A percentile compares a stretch with the other conserved stretches of the same genome.
These are phyloP conservation scores for Astragalus membranaceus DNA, from an alignment of 306 rosid genomes.

Conservation along the genomic window DNA sequence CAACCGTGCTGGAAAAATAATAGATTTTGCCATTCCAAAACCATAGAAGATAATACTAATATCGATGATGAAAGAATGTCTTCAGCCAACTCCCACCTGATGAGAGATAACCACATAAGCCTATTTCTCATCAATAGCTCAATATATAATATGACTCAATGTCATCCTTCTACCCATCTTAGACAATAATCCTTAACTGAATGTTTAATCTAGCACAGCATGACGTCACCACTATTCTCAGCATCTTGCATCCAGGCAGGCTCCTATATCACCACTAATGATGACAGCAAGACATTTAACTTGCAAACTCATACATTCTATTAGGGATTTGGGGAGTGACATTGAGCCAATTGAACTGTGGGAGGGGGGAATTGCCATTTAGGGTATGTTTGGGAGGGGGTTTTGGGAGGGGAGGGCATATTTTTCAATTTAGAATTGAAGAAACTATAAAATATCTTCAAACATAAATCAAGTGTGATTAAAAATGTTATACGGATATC, in stretches of 20 bases:
- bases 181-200: neutral
- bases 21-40: neutral
- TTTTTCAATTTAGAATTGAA: no score
- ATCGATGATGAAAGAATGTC: neutral
- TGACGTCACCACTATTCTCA: neutral
- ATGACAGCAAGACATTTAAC: neutral
- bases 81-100: constrained; percentile 16
- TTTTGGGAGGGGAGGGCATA: no score
- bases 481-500: no score
- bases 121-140: constrained; percentile 8
- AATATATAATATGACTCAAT: neutral
- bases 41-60: neutral
- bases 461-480: no score
- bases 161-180: neutral
- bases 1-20: neutral
- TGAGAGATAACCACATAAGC: constrained; percentile 6
- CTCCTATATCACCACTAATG: constrained; percentile 2
- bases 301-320: constrained; percentile 15
- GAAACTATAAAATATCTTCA: no score
- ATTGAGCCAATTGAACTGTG: constrained; percentile 4
- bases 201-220: neutral
- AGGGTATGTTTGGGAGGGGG: no score
- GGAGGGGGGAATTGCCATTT: neutral
- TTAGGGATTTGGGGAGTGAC: neutral
- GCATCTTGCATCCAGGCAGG: neutral